Percentiles rank a stretch among this genome's conserved stretches.
Conservation (phyloP, 2,329 filamentous ascomycete genomes). For the Triangularia verruculosa region DNA sequence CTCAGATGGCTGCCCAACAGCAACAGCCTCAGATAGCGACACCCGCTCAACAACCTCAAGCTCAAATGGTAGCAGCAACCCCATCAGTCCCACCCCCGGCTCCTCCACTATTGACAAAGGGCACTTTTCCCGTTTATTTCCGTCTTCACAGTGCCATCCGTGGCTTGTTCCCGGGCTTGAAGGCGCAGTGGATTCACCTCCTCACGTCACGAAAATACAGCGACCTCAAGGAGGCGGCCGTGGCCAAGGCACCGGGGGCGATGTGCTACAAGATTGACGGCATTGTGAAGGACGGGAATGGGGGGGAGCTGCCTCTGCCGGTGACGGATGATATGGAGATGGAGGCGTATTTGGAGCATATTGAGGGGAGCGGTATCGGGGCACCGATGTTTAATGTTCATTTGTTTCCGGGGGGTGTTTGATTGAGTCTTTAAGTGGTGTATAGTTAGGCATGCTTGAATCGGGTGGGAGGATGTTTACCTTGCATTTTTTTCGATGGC, state of each 20-base stretch:
- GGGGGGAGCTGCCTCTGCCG: conserved; percentile 58
- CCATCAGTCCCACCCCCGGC: background rate
- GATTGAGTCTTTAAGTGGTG: background rate
- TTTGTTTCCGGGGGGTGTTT: conserved; percentile 18
- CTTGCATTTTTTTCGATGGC: background rate
- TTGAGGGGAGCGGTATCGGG: conserved; percentile 39
- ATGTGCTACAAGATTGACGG: conserved; percentile 63
- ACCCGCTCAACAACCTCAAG: background rate
- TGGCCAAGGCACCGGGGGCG: conserved; percentile 58
- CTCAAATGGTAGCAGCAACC: conserved; percentile 6
- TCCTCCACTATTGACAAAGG: conserved; percentile 1
- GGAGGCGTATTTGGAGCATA: conserved; percentile 66
- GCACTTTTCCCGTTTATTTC: conserved; percentile 55
- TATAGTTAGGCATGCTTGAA: too few relatives aligned
- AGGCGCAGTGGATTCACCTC: conserved; percentile 63
- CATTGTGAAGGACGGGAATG: conserved; percentile 57
- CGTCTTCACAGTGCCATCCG: conserved; percentile 65
- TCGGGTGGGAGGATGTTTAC: background rate
- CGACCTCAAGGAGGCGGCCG: conserved; percentile 62
- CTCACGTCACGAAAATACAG: conserved; percentile 55
- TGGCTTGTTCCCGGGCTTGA: conserved; percentile 41
- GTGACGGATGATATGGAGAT: conserved; percentile 72
- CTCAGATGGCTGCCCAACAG: background rate
- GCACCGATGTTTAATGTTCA: conserved; percentile 45
- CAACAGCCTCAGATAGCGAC: conserved; percentile 1